Evolutionary conservation across 805 yeast genomes (phyloP).

Genomic region (Suhomyces pyralidae): DNA sequence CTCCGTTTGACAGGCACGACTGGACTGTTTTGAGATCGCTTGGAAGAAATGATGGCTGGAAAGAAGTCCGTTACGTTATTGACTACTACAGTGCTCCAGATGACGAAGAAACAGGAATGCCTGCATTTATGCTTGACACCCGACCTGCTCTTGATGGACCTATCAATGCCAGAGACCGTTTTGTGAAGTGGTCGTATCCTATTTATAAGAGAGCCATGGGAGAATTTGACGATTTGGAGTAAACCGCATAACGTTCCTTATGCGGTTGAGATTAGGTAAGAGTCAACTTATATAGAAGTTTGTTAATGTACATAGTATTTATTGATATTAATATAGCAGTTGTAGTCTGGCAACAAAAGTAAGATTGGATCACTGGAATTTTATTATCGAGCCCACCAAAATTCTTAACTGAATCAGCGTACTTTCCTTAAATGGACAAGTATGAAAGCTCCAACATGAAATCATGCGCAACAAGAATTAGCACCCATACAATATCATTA

Average conservation of each 20-base stretch:
- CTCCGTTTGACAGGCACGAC: conserved; percentile 98
- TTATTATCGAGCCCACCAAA: too few species aligned
- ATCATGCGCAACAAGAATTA: too few species aligned
- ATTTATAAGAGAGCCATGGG: conserved; percentile 73
- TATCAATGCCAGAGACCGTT: conserved; percentile 63
- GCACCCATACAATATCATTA: too few species aligned
- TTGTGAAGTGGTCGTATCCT: conserved; percentile 64
- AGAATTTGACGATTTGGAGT: conserved; percentile 21
- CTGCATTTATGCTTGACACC: conserved; percentile 88
- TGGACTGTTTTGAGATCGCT: conserved; percentile 86
- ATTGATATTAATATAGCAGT: too few species aligned
- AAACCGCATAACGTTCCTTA: too few species aligned
- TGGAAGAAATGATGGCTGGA: conserved; percentile 50
- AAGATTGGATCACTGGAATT: too few species aligned
- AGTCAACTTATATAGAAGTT: not conserved
- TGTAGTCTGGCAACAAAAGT: too few species aligned
- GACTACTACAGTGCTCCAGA: conserved; percentile 97
- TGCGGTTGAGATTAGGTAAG: not conserved
- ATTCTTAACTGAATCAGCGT: too few species aligned
- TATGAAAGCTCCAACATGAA: too few species aligned
- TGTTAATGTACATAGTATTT: too few species aligned
- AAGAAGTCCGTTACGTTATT: conserved; percentile 82
- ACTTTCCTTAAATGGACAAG: too few species aligned
- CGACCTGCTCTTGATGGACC: conserved; percentile 87
- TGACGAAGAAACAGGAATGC: conserved; percentile 79